Base-by-base conservation (phyloP, 2,329 filamentous ascomycete genomes). In the Pseudogymnoascus sp. region DNA sequence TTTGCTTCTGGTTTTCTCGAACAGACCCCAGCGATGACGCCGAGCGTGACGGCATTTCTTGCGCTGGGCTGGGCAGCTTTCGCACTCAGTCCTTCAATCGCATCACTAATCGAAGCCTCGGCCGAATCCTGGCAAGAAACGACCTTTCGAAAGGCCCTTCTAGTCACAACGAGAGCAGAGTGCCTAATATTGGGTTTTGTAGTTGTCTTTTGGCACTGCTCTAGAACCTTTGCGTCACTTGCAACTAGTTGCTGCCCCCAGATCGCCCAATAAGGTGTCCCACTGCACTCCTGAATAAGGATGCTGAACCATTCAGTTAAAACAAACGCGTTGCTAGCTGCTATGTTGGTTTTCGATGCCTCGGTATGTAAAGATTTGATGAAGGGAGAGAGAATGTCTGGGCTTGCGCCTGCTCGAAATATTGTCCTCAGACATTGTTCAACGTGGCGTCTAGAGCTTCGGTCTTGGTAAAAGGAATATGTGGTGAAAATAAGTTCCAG, bases 261-360 rank as follows among this genome's bases (percentile, higher is more conserved):
- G 70, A 80, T 80, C 60, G 84, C 82, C 88, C 87, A 92, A 45
- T 83, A 74, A 8, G 81, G 72, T 14, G 83, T 83, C 58, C 81
- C 81, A 33, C 83, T 83, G 25, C 92, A 80, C 63, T 88, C 82
- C 70, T 93, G 87, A 68, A 96, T 83, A 60, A 97, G 77, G 63
- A 93, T 75, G 63, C 88, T 89, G 74, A 87, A 91, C 93, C 93
- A 99, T 75, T 96, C 91, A 12, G 95, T 82, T 68, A 99, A 80
- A 59, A 96, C 91, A 73, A 97, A 96, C 4, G 92, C 90, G 75
- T 87, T 96, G 45, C 83, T 85, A 14, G 89, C 79, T 33, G 93
- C 91, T 69, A 97, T 87, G 66, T 86, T 87, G 16, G 83, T 78
- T 74, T 96, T 97, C 66, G 84, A 81, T 12, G 88, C 84, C 75